phyloP scores from a whole-genome alignment of 129 eudicot genomes.

The Mikania micrantha region DNA sequence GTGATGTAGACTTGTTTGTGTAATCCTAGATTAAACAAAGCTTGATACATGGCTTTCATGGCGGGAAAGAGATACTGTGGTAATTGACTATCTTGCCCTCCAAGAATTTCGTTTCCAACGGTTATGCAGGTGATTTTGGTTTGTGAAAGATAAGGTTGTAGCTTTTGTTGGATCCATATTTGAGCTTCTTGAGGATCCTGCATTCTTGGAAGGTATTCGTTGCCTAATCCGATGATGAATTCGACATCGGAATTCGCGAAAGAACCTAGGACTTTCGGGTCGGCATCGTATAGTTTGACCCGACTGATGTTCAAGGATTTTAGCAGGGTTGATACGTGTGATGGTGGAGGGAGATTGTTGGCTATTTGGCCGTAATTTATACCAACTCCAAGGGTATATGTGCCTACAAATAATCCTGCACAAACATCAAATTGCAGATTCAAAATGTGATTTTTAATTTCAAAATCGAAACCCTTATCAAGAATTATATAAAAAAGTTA shows the following conservation, averaged over 20 bases:
- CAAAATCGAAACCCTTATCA: neutral
- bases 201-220: conserved; percentile 63
- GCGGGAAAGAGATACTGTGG: conserved; percentile 60
- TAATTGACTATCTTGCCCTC: conserved; percentile 40
- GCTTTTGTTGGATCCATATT: conserved; percentile 67
- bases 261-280: conserved; percentile 67
- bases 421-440: neutral
- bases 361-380: conserved; percentile 97
- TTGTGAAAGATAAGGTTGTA: conserved; percentile 63
- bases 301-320: conserved; percentile 54
- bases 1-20: conserved; percentile 56
- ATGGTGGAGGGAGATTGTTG: conserved; percentile 67
- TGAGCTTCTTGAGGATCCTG: conserved; percentile 62
- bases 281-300: conserved; percentile 86
- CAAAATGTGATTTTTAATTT: neutral
- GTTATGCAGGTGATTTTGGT: conserved; percentile 73
- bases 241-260: conserved; percentile 60
- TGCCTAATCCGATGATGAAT: conserved; percentile 77
- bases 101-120: conserved; percentile 76
- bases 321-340: conserved; percentile 53
- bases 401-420: conserved; percentile 33
- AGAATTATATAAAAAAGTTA: too few species aligned
- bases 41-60: conserved; percentile 59
- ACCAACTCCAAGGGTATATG: conserved; percentile 54
- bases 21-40: conserved; percentile 61